Conservation (phyloP, 225 moss, liverwort and hornwort genomes). For the Straminergon stramineum region DNA sequence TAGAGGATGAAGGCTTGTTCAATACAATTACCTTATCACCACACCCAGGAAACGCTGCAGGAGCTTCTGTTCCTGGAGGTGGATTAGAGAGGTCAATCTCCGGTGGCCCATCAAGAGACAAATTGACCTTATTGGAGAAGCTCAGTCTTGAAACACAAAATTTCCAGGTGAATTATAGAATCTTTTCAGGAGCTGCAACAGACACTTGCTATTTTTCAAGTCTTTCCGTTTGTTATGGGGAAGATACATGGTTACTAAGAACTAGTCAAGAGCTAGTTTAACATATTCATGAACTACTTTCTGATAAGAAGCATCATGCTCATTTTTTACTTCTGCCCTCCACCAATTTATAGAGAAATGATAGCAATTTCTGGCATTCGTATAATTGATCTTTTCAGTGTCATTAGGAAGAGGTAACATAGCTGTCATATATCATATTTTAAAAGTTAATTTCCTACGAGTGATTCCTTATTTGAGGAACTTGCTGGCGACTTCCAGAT, state of each 20-base stretch:
- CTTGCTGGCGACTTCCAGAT: constrained; percentile 45
- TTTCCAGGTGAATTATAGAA: constrained; percentile 58
- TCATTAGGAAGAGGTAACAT: neutral
- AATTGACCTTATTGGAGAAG: constrained; percentile 70
- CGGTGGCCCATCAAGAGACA: constrained; percentile 60
- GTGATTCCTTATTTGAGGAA: neutral
- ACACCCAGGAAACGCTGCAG: constrained; percentile 6
- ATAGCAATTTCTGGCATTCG: neutral
- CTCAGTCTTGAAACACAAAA: constrained; percentile 82
- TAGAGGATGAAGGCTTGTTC: constrained; percentile 80
- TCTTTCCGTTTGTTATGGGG: neutral
- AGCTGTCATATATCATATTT: neutral
- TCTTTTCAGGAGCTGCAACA: neutral
- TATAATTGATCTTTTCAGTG: neutral
- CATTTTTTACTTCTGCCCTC: neutral
- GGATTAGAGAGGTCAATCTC: constrained; percentile 45
- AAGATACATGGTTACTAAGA: neutral
- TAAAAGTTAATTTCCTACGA: neutral
- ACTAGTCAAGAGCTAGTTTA: neutral
- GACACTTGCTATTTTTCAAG: neutral
- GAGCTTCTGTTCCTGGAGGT: constrained; percentile 32
- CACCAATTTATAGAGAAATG: neutral
- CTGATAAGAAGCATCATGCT: neutral
- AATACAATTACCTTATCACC: constrained; percentile 49
- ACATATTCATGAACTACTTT: neutral